Evolutionary conservation across 495 filamentous ascomycete genomes (phyloP).

Genomic region (Pyrenula aspistea): DNA sequence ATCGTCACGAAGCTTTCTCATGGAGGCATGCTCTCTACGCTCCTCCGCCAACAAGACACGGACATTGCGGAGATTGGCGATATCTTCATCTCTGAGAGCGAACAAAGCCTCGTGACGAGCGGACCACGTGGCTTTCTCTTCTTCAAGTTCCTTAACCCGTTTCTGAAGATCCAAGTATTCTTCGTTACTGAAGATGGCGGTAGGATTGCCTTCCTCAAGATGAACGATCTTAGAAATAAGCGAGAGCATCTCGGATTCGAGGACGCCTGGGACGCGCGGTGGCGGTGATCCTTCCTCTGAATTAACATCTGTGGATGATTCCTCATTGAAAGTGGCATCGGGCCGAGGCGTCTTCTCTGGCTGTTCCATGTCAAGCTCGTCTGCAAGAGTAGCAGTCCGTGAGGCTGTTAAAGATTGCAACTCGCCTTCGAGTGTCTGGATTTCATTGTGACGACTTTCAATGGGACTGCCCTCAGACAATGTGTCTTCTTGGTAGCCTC

Average conservation of each 20-base stretch:
- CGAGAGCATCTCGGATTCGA: not conserved
- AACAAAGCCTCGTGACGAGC: slow-evolving; percentile 18
- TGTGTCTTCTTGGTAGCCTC: not conserved
- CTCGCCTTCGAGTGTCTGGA: not conserved
- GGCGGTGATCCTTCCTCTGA: not conserved
- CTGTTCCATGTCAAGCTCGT: not conserved
- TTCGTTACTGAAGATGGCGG: not conserved
- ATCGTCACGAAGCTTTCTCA: slow-evolving; percentile 18
- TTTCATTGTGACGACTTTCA: not conserved
- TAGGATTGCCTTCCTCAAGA: not conserved
- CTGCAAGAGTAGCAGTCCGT: not conserved
- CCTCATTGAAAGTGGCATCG: not conserved
- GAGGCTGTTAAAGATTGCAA: not conserved
- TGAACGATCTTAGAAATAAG: not conserved
- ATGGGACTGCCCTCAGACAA: not conserved
- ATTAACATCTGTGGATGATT: not conserved
- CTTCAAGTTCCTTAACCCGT: slow-evolving; percentile 1
- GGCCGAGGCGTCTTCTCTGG: not conserved
- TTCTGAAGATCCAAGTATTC: slow-evolving; percentile 11
- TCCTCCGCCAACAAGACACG: slow-evolving; percentile 17
- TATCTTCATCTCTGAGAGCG: slow-evolving; percentile 19
- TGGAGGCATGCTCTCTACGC: slow-evolving; percentile 14
- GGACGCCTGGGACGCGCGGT: not conserved
- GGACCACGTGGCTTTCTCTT: slow-evolving; percentile 12
- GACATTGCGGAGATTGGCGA: slow-evolving; percentile 18